Conservation (phyloP, 768 basidiomycete species). For the Russula emetica region DNA sequence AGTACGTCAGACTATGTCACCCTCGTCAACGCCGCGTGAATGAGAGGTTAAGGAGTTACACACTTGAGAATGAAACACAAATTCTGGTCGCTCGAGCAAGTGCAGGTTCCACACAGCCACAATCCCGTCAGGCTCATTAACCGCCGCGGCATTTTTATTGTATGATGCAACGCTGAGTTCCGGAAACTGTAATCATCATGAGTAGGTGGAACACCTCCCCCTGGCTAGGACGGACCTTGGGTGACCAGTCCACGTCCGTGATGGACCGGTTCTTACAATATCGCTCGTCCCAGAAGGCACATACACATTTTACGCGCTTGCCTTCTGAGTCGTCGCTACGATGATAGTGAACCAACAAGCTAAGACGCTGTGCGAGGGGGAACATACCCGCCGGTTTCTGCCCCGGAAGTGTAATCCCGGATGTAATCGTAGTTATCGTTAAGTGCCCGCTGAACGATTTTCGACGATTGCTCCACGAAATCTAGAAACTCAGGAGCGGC, state of each 20-base stretch:
- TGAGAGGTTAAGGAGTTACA: conserved; percentile 28
- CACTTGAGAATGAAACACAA: conserved; percentile 97
- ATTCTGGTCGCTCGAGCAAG: conserved; percentile 91
- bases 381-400: conserved; percentile 77
- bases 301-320: conserved; percentile 85
- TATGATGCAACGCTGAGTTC: conserved; percentile 95
- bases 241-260: conserved; percentile 97
- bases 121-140: conserved; percentile 95
- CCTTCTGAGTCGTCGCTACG: conserved; percentile 86
- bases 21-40: conserved; percentile 23
- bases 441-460: conserved; percentile 90
- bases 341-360: conserved; percentile 8
- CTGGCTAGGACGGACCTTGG: conserved; percentile 56
- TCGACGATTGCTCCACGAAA: conserved; percentile 92
- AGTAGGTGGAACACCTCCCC: not conserved
- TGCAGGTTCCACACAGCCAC: conserved; percentile 98
- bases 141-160: conserved; percentile 90
- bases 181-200: conserved; percentile 60
- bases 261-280: conserved; percentile 92
- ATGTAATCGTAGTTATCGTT: conserved; percentile 97
- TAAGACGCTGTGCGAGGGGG: not conserved
- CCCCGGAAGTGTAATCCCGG: conserved; percentile 89
- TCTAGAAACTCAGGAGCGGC: conserved; percentile 88
- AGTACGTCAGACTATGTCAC: conserved; percentile 79
- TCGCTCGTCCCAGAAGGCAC: conserved; percentile 88